Evolutionary conservation across 2,329 filamentous ascomycete species (phyloP).

Genomic region (Zymoseptoria crescenta): DNA sequence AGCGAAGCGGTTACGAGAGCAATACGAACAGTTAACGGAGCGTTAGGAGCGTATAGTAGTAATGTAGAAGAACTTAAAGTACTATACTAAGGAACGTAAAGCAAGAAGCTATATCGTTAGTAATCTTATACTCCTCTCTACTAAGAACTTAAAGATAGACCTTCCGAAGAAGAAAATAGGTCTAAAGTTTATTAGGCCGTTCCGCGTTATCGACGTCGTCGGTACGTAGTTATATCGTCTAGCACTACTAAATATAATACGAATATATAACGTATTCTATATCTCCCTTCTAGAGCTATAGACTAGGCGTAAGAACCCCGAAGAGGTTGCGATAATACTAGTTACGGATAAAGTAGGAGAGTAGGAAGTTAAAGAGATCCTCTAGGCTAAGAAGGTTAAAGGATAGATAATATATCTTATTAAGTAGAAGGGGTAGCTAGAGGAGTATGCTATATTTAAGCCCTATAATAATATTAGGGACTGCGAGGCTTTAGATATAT

Average conservation of each 20-base stretch:
- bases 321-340: too few relatives aligned
- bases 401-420: too few relatives aligned
- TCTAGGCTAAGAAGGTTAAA: too few relatives aligned
- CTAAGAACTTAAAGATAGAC: constrained; percentile 1
- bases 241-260: background rate
- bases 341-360: too few relatives aligned
- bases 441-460: too few relatives aligned
- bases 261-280: background rate
- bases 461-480: too few relatives aligned
- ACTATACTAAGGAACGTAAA: constrained; percentile 5
- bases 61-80: constrained; percentile 1
- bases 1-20: background rate
- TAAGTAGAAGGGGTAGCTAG: too few relatives aligned
- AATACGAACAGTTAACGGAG: constrained; percentile 1
- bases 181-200: background rate
- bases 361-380: too few relatives aligned
- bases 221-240: background rate
- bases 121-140: constrained; percentile 4
- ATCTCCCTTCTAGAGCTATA: too few relatives aligned
- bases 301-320: too few relatives aligned
- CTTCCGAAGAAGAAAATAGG: constrained; percentile 1
- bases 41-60: too few relatives aligned
- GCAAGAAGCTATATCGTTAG: background rate
- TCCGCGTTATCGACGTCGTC: background rate
- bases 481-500: too few relatives aligned